Base-by-base conservation (phyloP, 169 alveolate species). In the Pseudocohnilembus persalinus region DNA sequence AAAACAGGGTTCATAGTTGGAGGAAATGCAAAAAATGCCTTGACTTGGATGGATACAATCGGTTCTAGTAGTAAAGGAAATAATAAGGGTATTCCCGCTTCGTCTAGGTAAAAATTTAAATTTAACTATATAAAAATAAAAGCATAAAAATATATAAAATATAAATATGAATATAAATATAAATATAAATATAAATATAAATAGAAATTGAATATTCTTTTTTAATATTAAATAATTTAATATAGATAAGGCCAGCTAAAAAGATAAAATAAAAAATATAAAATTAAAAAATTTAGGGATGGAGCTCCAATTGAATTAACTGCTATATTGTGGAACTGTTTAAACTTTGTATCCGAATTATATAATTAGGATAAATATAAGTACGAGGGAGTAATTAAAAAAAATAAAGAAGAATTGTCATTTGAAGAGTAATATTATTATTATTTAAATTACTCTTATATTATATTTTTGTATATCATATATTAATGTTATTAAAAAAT, bases 11-110 rank as follows among this genome's bases (percentile, higher is more conserved):
- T 97, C 72, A 89, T 96, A 76, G 93, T 84, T 73, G 99, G 99
- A 68, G 99, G 99, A 77, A 97, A 97, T 85, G 83, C 89, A 83
- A 90, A 90, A 88, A 98, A 98, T 91, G 97, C 99, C 88, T 98
- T 99, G 64, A 98, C 99, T 0, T 97, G 99, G 99, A 98, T 98
- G 99, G 99, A 98, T 90, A 97, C 97, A 85, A 97, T 97, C 98
- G 99, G 99, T 31, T 95, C 98, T 24, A 91, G 97, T 20, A 96
- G 88, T 29, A 96, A 92, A 78, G 97, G 96, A 26, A 90, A 92
- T 33, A 96, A 94, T 86, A 90, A 89, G 82, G 97, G 97, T 24
- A 81, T 89, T 72, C 97, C 98, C 25, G 93, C 92, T 33, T 34
- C 84, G 16, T 20, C 64, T 27, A 79, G 84, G 84, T 79, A 29